Conservation (phyloP, 306 rosid genomes). For the Citrullus mucosospermus region DNA sequence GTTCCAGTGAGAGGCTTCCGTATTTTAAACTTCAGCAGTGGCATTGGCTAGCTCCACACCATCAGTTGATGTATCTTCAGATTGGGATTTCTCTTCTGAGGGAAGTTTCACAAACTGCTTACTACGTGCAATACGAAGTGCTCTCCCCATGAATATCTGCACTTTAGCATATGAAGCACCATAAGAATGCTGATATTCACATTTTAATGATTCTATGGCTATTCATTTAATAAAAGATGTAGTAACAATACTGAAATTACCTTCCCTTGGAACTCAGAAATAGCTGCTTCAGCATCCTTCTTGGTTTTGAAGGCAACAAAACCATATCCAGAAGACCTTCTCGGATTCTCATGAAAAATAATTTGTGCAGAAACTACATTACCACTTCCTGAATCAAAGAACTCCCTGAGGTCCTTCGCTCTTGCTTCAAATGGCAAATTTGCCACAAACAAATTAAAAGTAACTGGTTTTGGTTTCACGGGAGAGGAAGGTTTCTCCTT, state of each 20-base stretch:
- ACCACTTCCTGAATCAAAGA: conserved; percentile 46
- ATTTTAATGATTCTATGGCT: background rate
- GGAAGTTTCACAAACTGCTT: conserved; percentile 51
- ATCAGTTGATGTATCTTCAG: conserved; percentile 33
- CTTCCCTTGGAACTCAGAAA: conserved; percentile 65
- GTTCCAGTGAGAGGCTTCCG: background rate
- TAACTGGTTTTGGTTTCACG: conserved; percentile 32
- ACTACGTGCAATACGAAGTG: conserved; percentile 54
- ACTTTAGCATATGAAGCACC: conserved; percentile 6
- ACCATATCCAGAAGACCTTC: conserved; percentile 76
- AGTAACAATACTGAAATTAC: conserved; percentile 21
- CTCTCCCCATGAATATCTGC: conserved; percentile 71
- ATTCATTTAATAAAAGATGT: background rate
- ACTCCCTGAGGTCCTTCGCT: conserved; percentile 63
- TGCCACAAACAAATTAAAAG: conserved; percentile 74
- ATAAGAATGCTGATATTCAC: background rate
- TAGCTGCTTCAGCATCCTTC: conserved; percentile 71
- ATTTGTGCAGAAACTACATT: conserved; percentile 52
- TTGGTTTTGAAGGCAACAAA: conserved; percentile 74
- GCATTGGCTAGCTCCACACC: conserved; percentile 22
- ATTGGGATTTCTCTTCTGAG: conserved; percentile 15
- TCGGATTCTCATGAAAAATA: conserved; percentile 53
- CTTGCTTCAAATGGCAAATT: conserved; percentile 62
- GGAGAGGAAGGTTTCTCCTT: conserved; percentile 42
- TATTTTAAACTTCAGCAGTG: conserved; percentile 15